phyloP scores from a whole-genome alignment of 371 early-diverging fungal species.

The Zancudomyces culisetae region DNA sequence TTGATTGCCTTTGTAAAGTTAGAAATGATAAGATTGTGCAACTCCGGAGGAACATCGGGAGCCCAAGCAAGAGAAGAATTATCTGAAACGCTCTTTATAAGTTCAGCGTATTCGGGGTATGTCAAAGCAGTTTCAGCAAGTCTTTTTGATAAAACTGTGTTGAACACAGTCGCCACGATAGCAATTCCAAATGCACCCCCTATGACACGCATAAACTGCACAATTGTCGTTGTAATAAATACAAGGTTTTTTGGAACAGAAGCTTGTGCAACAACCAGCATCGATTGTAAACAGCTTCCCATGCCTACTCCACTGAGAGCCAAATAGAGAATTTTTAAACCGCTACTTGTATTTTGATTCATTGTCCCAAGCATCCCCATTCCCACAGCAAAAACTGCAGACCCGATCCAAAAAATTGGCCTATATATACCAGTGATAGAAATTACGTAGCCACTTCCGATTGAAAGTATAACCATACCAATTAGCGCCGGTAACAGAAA shows the following conservation, averaged over 20 bases:
- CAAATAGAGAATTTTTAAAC: slow-evolving; percentile 29
- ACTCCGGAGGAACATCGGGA: slow-evolving; percentile 11
- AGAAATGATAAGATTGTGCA: slow-evolving; percentile 26
- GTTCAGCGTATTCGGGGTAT: slow-evolving; percentile 8
- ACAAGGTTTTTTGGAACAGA: slow-evolving; percentile 31
- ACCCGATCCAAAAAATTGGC: slow-evolving; percentile 6
- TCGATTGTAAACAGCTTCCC: slow-evolving; percentile 34
- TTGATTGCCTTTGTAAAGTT: slow-evolving; percentile 37
- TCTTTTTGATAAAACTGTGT: slow-evolving; percentile 11
- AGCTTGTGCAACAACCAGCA: slow-evolving; percentile 35
- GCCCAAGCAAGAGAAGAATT: slow-evolving; percentile 20
- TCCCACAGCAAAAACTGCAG: neutral
- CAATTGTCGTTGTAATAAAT: slow-evolving; percentile 36
- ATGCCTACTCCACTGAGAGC: slow-evolving; percentile 37
- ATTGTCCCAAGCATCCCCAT: neutral
- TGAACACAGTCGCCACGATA: slow-evolving; percentile 34
- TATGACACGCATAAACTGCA: slow-evolving; percentile 32
- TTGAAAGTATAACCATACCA: neutral
- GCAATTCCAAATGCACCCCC: slow-evolving; percentile 39
- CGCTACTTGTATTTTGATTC: slow-evolving; percentile 27
- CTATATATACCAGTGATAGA: neutral
- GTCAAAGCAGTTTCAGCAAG: slow-evolving; percentile 3
- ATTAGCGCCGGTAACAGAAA: slow-evolving; percentile 4
- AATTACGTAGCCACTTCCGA: neutral
- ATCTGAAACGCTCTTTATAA: slow-evolving; percentile 8